phyloP scores from a whole-genome alignment of 495 filamentous ascomycete genomes.

The Tuber borchii region DNA sequence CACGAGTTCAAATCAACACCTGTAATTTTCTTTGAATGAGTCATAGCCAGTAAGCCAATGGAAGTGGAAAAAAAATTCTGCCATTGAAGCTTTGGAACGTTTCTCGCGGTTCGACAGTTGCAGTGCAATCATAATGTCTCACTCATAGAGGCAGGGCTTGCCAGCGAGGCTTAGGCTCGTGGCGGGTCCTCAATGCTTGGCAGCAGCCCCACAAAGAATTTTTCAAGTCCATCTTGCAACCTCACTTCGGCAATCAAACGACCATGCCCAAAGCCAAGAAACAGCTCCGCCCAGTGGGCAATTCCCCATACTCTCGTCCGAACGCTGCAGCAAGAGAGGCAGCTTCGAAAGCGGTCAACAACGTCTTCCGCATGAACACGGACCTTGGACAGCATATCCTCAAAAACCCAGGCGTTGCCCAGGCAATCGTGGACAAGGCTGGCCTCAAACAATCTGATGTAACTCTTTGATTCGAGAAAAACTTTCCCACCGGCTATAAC shows the following conservation, averaged over 20 bases:
- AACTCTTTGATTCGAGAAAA: neutral
- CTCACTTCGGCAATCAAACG: neutral
- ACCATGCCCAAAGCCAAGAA: constrained; percentile 34
- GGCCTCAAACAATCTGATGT: constrained; percentile 82
- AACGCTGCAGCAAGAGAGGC: constrained; percentile 23
- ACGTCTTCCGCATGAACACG: constrained; percentile 81
- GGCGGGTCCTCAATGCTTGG: neutral
- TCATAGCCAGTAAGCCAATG: neutral
- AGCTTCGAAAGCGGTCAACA: constrained; percentile 56
- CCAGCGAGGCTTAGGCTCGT: neutral
- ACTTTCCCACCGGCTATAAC: neutral
- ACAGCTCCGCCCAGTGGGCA: constrained; percentile 8
- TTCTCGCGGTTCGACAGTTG: neutral
- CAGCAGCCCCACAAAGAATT: neutral
- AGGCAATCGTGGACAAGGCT: constrained; percentile 82
- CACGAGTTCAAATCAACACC: neutral
- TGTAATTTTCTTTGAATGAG: neutral
- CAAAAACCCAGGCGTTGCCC: constrained; percentile 88
- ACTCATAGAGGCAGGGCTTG: neutral
- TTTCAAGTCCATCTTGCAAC: neutral
- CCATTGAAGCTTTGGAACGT: neutral
- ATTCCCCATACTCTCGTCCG: constrained; percentile 25
- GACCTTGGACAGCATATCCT: constrained; percentile 87
- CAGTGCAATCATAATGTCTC: neutral
- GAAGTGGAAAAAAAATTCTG: neutral